A percentile compares a stretch with the other conserved stretches of the same genome.
Evolutionary conservation across 2,329 filamentous ascomycete genomes (phyloP).

Genomic region (Podosphaera xanthii): DNA sequence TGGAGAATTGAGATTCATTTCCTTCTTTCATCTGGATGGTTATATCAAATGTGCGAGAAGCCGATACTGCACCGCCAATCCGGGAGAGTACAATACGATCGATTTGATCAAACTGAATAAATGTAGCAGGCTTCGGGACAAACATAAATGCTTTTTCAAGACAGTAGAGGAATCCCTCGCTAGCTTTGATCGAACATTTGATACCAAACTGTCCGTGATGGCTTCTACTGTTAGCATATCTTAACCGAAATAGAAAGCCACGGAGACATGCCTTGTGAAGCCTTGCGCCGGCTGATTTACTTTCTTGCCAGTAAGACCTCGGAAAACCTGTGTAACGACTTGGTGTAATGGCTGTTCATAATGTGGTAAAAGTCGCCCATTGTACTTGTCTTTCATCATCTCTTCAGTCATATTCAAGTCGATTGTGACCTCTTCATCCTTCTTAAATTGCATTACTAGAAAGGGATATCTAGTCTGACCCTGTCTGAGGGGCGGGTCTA

Average conservation of each 20-base stretch:
- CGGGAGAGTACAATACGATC: conserved; percentile 84
- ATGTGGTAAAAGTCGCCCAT: conserved; percentile 66
- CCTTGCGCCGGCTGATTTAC: conserved; percentile 84
- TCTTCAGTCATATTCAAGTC: conserved; percentile 93
- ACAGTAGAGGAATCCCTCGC: conserved; percentile 91
- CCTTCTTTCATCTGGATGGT: conserved; percentile 75
- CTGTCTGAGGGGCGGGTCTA: conserved; percentile 86
- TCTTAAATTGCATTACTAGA: conserved; percentile 96
- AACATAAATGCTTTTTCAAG: conserved; percentile 98
- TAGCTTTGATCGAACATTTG: conserved; percentile 99
- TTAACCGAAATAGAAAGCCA: conserved; percentile 1
- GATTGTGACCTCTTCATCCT: conserved; percentile 88
- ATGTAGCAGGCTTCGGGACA: conserved; percentile 92
- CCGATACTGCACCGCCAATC: conserved; percentile 80
- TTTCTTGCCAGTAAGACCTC: conserved; percentile 83
- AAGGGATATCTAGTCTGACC: conserved; percentile 96
- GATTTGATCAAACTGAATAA: conserved; percentile 87
- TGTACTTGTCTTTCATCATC: conserved; percentile 63
- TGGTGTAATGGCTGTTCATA: conserved; percentile 89
- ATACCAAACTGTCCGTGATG: conserved; percentile 88
- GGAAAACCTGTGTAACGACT: conserved; percentile 88
- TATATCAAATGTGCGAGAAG: conserved; percentile 91
- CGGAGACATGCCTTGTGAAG: conserved; percentile 45
- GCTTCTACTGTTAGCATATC: conserved; percentile 21
- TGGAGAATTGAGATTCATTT: conserved; percentile 92